Evolutionary conservation across 176 grass and related monocot genomes (phyloP).

Genomic region (Aegilops sharonensis): DNA sequence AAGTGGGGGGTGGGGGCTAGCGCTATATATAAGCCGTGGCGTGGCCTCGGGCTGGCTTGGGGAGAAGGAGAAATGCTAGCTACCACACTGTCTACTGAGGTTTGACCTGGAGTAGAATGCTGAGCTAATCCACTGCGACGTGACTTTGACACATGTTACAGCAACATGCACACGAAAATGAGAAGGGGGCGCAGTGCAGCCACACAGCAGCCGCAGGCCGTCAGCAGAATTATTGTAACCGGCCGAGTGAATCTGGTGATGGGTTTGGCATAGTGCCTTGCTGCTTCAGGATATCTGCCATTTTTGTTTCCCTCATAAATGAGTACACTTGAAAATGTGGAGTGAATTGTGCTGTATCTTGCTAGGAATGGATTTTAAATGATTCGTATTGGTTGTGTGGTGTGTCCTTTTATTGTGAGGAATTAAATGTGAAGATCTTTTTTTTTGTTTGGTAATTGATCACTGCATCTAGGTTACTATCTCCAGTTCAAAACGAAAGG

Average conservation of each 20-base stretch:
- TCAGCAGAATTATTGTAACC: neutral
- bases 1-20: slow-evolving; percentile 23
- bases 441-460: neutral
- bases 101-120: slow-evolving; percentile 53
- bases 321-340: neutral
- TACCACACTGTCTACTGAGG: neutral
- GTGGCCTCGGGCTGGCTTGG: neutral
- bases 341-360: neutral
- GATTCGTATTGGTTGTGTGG: neutral
- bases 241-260: neutral
- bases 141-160: slow-evolving; percentile 27
- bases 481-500: neutral
- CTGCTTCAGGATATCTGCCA: neutral
- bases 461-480: neutral
- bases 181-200: neutral
- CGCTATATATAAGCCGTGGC: slow-evolving; percentile 34
- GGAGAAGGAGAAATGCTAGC: neutral
- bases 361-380: neutral
- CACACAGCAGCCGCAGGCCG: neutral
- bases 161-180: slow-evolving; percentile 16
- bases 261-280: neutral
- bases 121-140: slow-evolving; percentile 39
- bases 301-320: slow-evolving; percentile 20
- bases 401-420: neutral
- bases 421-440: neutral